A percentile compares a stretch with the other conserved stretches of the same genome.
These are phyloP conservation scores for Cydonia oblonga DNA, from an alignment of 331 rosid species.

Conservation along the genomic window DNA sequence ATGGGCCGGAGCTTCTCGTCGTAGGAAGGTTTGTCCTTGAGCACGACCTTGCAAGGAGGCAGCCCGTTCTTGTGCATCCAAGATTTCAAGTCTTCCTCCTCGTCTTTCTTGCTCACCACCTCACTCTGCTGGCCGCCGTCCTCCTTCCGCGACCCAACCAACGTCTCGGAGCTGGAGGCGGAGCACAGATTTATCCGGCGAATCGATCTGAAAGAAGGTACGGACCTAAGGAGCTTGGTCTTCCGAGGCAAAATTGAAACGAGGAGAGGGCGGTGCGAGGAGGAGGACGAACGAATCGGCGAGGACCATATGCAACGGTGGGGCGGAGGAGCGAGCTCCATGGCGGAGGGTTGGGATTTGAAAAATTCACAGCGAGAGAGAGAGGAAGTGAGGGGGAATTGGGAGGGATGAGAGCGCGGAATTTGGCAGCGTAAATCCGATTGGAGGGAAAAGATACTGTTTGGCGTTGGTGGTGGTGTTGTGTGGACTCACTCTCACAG, in stretches of 20 bases:
- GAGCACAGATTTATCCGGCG: conserved; percentile 30
- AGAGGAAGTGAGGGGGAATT: neutral
- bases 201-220: conserved; percentile 3
- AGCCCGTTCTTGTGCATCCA: conserved; percentile 93
- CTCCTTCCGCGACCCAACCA: conserved; percentile 42
- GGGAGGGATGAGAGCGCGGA: neutral
- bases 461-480: neutral
- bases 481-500: neutral
- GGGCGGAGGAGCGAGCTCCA: conserved; percentile 45
- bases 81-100: conserved; percentile 60
- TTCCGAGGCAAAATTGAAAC: conserved; percentile 23
- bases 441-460: conserved; percentile 6
- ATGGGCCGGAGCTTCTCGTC: conserved; percentile 24
- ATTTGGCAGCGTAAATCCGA: neutral
- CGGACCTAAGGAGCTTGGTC: neutral
- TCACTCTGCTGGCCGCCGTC: conserved; percentile 23
- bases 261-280: conserved; percentile 26
- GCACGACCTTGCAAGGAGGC: conserved; percentile 78
- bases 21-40: conserved; percentile 54
- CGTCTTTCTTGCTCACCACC: conserved; percentile 25
- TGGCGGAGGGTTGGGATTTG: conserved; percentile 21
- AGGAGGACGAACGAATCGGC: conserved; percentile 25
- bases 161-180: conserved; percentile 58
- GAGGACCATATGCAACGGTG: conserved; percentile 30
- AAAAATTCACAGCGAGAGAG: neutral